phyloP scores from a whole-genome alignment of 495 filamentous ascomycete species.

The Xylaria telfairii region DNA sequence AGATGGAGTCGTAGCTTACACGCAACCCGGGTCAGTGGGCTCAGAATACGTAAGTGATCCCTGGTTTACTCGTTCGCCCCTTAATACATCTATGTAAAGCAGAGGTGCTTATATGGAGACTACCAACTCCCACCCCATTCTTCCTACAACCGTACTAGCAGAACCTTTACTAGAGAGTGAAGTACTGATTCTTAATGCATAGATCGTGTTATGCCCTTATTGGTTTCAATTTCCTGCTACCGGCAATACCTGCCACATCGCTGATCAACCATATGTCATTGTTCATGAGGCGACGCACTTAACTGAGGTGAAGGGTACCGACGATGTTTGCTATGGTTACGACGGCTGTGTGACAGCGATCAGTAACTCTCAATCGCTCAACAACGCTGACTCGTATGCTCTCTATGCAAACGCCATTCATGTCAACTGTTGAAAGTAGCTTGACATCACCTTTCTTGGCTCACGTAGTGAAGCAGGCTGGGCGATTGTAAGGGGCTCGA shows the following conservation, averaged over 20 bases:
- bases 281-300: conserved; percentile 12
- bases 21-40: neutral
- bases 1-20: conserved; percentile 6
- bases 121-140: neutral
- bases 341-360: conserved; percentile 4
- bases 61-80: neutral
- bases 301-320: neutral
- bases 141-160: too few relatives aligned
- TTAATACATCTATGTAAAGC: neutral
- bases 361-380: neutral
- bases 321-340: conserved; percentile 15
- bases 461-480: neutral
- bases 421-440: neutral
- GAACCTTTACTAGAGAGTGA: too few relatives aligned
- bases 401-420: conserved; percentile 39
- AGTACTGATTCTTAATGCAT: neutral
- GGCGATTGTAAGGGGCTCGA: too few relatives aligned
- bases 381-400: conserved; percentile 4
- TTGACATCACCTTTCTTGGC: neutral
- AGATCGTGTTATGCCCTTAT: conserved; percentile 6
- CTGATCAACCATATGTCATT: conserved; percentile 18
- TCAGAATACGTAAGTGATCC: conserved; percentile 1
- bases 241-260: neutral
- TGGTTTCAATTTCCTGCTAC: conserved; percentile 9
- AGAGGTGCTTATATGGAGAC: neutral